Evolutionary conservation across 805 yeast genomes (phyloP).

Genomic region (Cyberlindnera maclurae): DNA sequence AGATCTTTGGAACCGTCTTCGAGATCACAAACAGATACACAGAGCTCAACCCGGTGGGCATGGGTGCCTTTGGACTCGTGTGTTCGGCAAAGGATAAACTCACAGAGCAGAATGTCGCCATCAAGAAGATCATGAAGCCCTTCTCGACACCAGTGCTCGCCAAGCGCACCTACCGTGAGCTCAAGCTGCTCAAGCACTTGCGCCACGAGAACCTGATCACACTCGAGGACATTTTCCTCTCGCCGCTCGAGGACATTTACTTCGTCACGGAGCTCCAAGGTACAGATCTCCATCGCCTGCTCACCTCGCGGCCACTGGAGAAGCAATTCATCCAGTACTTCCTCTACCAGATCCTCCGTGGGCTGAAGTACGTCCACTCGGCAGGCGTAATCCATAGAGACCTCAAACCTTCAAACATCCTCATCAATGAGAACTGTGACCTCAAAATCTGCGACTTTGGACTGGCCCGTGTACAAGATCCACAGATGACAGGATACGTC

Average conservation of each 20-base stretch:
- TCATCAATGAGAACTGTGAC: conserved; percentile 86
- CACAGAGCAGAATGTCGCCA: conserved; percentile 90
- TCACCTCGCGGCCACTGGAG: conserved; percentile 90
- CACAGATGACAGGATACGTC: conserved; percentile 98
- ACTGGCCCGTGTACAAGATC: conserved; percentile 93
- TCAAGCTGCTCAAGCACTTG: conserved; percentile 85
- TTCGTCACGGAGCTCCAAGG: conserved; percentile 97
- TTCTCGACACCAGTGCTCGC: conserved; percentile 92
- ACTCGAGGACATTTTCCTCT: conserved; percentile 85
- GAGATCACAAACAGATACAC: conserved; percentile 87
- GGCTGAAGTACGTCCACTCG: conserved; percentile 82
- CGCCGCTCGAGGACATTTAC: conserved; percentile 91
- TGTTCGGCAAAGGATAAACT: conserved; percentile 92
- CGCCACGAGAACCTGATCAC: conserved; percentile 93
- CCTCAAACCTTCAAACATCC: conserved; percentile 76
- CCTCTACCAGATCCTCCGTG: conserved; percentile 87
- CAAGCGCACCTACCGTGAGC: conserved; percentile 92
- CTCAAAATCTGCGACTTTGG: conserved; percentile 92
- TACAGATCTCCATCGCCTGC: conserved; percentile 85
- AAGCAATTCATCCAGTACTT: conserved; percentile 96
- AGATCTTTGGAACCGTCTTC: conserved; percentile 91
- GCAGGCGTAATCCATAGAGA: conserved; percentile 92
- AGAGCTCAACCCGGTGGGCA: conserved; percentile 94
- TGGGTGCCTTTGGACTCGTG: conserved; percentile 99
- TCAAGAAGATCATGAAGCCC: conserved; percentile 96